Evolutionary conservation across 139 green algal genomes (phyloP), one percentile per base, ranked within the genome.

Genomic region (Chlorella sp.): DNA sequence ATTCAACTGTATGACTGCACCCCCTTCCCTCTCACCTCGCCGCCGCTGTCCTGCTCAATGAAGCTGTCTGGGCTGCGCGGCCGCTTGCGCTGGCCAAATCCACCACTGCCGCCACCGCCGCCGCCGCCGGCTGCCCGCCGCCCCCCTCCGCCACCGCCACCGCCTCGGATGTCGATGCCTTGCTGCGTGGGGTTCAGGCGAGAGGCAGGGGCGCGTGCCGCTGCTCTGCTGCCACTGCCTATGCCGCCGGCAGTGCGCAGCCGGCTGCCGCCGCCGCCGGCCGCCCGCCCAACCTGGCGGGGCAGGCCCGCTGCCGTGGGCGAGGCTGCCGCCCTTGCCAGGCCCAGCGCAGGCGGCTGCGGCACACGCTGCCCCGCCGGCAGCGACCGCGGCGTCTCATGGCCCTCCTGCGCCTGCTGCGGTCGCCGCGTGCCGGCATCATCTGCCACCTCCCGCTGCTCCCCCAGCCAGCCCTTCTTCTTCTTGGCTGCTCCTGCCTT

Each of bases 1-100:
- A n/a, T n/a, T n/a, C n/a, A n/a, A n/a, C n/a, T n/a, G n/a, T n/a
- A n/a, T n/a, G n/a, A n/a, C n/a, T n/a, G n/a, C n/a, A n/a, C n/a
- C n/a, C n/a, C n/a, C n/a, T n/a, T n/a, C 34, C 16, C 38, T 16
- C 72, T 28, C 78, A 83, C 78, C 78, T 75, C 78, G 63, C 41
- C 63, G n/a, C 28, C 78, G 63, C 78, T 74, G 63, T 83, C 76
- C 60, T 82, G 56, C 76, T 82, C 78, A 36, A 83, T 83, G 63
- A 83, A 83, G 78, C 78, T 83, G 63, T 83, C 78, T 4, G 62
- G 62, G 63, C 78, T 83, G 78, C 63, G 63, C 41, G 74, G 28
- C 15, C 78, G 78, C 78, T 74, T 82, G 57, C 60, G 76, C 57
- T 44, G 56, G 34, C 41, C 21, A 20, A 73, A 72, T 7, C 36